Base-by-base conservation (phyloP, 768 basidiomycete species). In the Suillus sp. region DNA sequence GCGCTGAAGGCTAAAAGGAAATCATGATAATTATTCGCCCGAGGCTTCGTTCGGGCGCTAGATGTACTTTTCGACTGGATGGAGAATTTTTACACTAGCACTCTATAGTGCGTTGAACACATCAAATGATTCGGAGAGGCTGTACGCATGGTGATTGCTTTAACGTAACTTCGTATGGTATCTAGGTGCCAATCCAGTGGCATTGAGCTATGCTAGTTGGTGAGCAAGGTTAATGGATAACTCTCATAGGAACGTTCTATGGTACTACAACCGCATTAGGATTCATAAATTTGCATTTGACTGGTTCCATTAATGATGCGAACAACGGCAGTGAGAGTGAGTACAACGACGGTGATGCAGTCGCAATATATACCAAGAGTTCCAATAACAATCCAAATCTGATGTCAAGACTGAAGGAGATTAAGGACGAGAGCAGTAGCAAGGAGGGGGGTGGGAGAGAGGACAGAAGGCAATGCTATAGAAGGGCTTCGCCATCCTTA, bases 401-500 rank as follows among this genome's bases (percentile, higher is more conserved):
- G 56, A 57, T 57, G 40, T 57, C 37, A 57, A 57, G 25, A 27
- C 38, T n/a, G 8, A 30, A 13, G 27, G 13, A 18, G 38, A 57
- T 57, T 40, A 53, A 57, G 10, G 11, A 30, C 27, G 56, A 40
- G 40, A 40, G 27, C 54, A 35, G 22, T 7, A 27, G 27, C 18
- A 53, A 53, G 51, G 51, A 53, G 11, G 51, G 18, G 30, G 30
- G 20, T 11, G 11, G 18, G 37, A 57, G 25, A 11, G 37, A 27
- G 34, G 22, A 25, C 27, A 40, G 34, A 32, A 16, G 50, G 8
- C 18, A 27, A 61, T 38, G 66, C 69, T 78, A 91, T 76, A 91
- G 77, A 58, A 93, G 78, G 22, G 84, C 91, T 6, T 78, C 72
- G 35, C 78, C 80, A 18, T 91, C 87, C 70, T 83, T 85, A 60